A percentile compares a stretch with the other conserved stretches of the same genome.
Evolutionary conservation across 805 yeast species (phyloP).

Genomic region (Metschnikowia koreensis): DNA sequence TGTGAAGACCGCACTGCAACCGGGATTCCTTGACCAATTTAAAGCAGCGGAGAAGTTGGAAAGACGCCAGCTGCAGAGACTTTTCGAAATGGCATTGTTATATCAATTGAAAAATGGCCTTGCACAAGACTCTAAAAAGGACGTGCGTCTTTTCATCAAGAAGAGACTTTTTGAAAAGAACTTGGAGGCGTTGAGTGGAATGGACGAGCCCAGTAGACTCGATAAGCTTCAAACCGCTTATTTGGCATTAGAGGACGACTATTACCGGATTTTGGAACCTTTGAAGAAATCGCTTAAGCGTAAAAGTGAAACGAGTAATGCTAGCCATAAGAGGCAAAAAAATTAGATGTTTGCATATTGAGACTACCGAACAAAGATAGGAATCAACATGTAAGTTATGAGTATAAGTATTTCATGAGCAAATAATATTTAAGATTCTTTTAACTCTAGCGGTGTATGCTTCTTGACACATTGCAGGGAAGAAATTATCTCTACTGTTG

Average conservation of each 20-base stretch:
- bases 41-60: slow-evolving; percentile 57
- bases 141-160: slow-evolving; percentile 63
- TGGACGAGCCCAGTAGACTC: slow-evolving; percentile 60
- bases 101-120: slow-evolving; percentile 30
- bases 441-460: too few species aligned
- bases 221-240: slow-evolving; percentile 79
- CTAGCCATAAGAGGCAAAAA: slow-evolving; percentile 8
- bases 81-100: slow-evolving; percentile 71
- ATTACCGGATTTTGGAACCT: slow-evolving; percentile 52
- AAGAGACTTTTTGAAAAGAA: slow-evolving; percentile 75
- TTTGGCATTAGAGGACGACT: slow-evolving; percentile 66
- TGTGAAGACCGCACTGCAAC: slow-evolving; percentile 7
- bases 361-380: too few species aligned
- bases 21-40: slow-evolving; percentile 40
- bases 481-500: neutral
- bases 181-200: slow-evolving; percentile 66
- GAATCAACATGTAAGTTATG: too few species aligned
- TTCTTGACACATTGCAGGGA: too few species aligned
- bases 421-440: too few species aligned
- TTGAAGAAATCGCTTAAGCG: slow-evolving; percentile 23
- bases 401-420: too few species aligned
- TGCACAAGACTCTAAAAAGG: slow-evolving; percentile 29
- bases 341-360: neutral
- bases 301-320: neutral
- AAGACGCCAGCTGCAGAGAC: slow-evolving; percentile 71